A percentile compares a stretch with the other conserved stretches of the same genome.
phyloP scores from a whole-genome alignment of 495 filamentous ascomycete genomes.

The Neurospora sp. region DNA sequence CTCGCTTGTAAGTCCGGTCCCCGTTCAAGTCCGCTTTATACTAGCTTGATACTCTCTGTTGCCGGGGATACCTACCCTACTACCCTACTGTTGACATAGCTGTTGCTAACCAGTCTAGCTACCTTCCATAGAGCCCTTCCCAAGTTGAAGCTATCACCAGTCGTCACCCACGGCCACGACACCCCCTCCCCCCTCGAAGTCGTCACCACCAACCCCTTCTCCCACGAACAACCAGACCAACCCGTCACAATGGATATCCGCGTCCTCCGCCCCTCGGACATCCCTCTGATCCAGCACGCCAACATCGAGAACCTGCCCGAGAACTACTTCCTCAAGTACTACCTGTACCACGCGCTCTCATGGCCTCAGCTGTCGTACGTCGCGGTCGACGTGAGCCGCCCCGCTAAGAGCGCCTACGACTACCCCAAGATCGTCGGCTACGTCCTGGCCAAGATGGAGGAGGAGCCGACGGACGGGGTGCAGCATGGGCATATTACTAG shows the following conservation, averaged over 20 bases:
- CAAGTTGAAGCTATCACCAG: background rate
- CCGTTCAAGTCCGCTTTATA: background rate
- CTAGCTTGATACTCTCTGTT: background rate
- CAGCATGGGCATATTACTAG: constrained; percentile 95
- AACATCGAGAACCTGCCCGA: constrained; percentile 98
- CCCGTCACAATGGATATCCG: constrained; percentile 61
- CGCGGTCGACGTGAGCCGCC: constrained; percentile 77
- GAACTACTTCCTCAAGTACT: constrained; percentile 99
- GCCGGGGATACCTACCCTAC: background rate
- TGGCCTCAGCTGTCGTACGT: constrained; percentile 97
- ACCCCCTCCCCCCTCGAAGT: background rate
- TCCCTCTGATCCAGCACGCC: constrained; percentile 91
- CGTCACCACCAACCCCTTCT: background rate
- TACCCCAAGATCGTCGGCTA: constrained; percentile 98
- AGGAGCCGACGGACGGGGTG: constrained; percentile 83
- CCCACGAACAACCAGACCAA: background rate
- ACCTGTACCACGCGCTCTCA: constrained; percentile 96
- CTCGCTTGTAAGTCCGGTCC: background rate
- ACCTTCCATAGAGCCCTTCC: background rate
- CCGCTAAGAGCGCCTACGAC: constrained; percentile 66
- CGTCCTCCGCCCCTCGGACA: constrained; percentile 61
- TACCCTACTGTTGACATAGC: background rate
- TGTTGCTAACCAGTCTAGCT: background rate
- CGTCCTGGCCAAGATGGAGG: constrained; percentile 98
- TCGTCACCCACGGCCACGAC: background rate